Evolutionary conservation across 345 rosid species (phyloP).

Genomic region (Cochlearia excelsa): DNA sequence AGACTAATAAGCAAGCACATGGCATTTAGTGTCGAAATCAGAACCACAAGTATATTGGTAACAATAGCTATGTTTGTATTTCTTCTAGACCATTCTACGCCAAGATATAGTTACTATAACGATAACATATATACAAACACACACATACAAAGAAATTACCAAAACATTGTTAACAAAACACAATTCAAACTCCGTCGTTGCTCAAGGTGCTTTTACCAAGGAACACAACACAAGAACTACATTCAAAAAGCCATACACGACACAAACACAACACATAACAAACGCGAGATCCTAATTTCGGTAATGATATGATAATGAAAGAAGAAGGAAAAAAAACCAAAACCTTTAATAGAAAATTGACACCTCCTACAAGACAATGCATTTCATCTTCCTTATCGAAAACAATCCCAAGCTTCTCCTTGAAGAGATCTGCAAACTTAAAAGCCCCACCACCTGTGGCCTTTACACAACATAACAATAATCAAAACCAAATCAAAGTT

Average conservation of each 20-base stretch:
- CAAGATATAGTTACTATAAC: constrained; percentile 2
- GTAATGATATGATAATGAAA: constrained; percentile 1
- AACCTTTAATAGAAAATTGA: constrained; percentile 94
- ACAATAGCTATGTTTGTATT: not conserved
- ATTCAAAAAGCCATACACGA: not conserved
- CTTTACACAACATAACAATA: constrained; percentile 37
- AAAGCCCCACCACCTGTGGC: constrained; percentile 99
- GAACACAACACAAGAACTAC: not conserved
- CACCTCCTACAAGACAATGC: constrained; percentile 92
- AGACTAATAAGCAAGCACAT: too few species aligned
- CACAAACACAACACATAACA: not conserved
- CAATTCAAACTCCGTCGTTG: not conserved
- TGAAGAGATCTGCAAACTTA: constrained; percentile 85
- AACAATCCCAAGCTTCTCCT: constrained; percentile 74
- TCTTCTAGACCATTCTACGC: not conserved
- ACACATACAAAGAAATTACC: not conserved
- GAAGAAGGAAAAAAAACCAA: constrained; percentile 7
- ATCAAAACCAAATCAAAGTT: not conserved
- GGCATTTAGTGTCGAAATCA: too few species aligned
- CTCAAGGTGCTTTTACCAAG: constrained; percentile 10
- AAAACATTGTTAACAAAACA: not conserved
- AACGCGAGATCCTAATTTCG: not conserved
- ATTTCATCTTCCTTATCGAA: constrained; percentile 95
- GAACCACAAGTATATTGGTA: too few species aligned
- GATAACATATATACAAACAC: constrained; percentile 1